Percentiles rank a stretch among this genome's conserved stretches.
These are phyloP conservation scores for Cladosporium sp. DNA, from an alignment of 2,329 filamentous ascomycete genomes.

Conservation along the genomic window DNA sequence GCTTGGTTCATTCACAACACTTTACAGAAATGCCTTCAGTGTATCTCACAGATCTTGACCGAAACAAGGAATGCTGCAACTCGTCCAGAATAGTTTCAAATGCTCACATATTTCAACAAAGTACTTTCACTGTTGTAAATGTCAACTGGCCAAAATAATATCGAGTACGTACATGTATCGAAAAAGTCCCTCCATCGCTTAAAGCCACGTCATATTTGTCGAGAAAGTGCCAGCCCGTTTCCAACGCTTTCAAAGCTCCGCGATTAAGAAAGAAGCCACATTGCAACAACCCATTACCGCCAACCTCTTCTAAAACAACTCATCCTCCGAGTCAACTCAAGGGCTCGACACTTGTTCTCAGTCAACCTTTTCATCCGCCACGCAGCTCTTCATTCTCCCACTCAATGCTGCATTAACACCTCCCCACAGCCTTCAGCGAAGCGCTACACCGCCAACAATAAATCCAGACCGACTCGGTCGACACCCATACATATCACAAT, in stretches of 20 bases:
- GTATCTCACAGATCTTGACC: too few species aligned
- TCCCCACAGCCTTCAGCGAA: conserved; percentile 8
- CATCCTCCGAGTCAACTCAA: neutral
- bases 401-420: conserved; percentile 7
- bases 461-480: neutral
- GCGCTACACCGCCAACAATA: conserved; percentile 11
- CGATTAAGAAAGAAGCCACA: conserved; percentile 9
- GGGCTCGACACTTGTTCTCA: too few species aligned
- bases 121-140: too few species aligned
- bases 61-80: too few species aligned
- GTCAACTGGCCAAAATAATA: too few species aligned
- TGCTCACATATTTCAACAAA: too few species aligned
- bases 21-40: too few species aligned
- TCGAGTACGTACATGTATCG: too few species aligned
- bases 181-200: too few species aligned
- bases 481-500: conserved; percentile 2
- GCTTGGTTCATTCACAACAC: too few species aligned
- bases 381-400: neutral
- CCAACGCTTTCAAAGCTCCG: conserved; percentile 7
- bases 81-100: too few species aligned
- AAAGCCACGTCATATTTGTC: neutral
- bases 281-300: conserved; percentile 6
- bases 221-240: neutral
- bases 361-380: neutral
- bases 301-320: conserved; percentile 7